A percentile compares a stretch with the other conserved stretches of the same genome.
Conservation (phyloP, 306 rosid genomes). For the Quercus glauca region DNA sequence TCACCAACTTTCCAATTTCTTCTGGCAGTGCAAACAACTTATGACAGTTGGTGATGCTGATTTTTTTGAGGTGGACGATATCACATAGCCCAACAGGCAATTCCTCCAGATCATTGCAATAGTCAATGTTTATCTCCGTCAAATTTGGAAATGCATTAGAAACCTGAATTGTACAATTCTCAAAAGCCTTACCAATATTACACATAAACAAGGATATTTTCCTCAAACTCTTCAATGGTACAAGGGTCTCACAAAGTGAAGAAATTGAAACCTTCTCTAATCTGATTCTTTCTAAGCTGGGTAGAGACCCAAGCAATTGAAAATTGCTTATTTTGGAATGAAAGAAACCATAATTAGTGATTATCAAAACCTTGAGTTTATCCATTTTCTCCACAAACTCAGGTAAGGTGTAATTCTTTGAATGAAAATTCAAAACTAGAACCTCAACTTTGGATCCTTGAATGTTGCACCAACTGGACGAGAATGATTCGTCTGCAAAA, state of each 20-base stretch:
- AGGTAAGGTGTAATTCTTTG: slow-evolving; percentile 39
- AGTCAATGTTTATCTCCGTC: slow-evolving; percentile 54
- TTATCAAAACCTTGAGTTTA: slow-evolving; percentile 46
- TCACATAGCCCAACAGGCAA: slow-evolving; percentile 37
- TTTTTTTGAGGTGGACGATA: slow-evolving; percentile 36
- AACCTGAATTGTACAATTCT: slow-evolving; percentile 14
- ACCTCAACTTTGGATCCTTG: slow-evolving; percentile 46
- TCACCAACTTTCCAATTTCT: slow-evolving; percentile 34
- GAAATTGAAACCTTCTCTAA: slow-evolving; percentile 48
- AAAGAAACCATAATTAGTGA: slow-evolving; percentile 40
- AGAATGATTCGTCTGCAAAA: slow-evolving; percentile 53
- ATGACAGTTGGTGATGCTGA: slow-evolving; percentile 58
- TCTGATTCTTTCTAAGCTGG: slow-evolving; percentile 43
- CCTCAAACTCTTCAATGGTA: slow-evolving; percentile 34
- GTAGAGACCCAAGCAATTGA: slow-evolving; percentile 26
- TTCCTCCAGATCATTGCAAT: slow-evolving; percentile 46
- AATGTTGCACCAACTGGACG: slow-evolving; percentile 46
- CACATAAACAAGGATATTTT: slow-evolving; percentile 65
- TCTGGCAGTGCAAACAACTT: slow-evolving; percentile 46
- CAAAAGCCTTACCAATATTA: slow-evolving; percentile 42
- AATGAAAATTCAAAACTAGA: slow-evolving; percentile 43
- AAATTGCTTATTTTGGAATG: slow-evolving; percentile 35
- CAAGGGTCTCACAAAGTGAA: slow-evolving; percentile 18
- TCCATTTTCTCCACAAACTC: slow-evolving; percentile 43
- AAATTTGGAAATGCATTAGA: slow-evolving; percentile 46